Base-by-base conservation (phyloP, 495 filamentous ascomycete genomes). In the Trichoderma erinaceum region DNA sequence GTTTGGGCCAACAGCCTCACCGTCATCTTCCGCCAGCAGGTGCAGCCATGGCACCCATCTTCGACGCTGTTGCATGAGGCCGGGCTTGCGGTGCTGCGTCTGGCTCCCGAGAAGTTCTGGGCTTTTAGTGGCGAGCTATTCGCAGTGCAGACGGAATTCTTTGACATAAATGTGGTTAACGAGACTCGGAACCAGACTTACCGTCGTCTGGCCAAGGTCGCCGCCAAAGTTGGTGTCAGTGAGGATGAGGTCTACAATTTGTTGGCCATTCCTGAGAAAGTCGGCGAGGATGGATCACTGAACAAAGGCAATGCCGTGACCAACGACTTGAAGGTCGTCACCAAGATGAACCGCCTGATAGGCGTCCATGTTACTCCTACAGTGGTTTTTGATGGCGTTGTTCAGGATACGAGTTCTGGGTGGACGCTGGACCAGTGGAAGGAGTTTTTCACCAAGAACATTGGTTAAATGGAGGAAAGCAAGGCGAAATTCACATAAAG, bases 21-120 rank as follows among this genome's bases (percentile, higher is more conserved):
- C 69, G 80, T 94, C 66, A 85, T 97, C 66, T 89, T 97, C 80
- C 89, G 92, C 27, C 92, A 93, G 71, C 93, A 97, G 73, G 87
- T 97, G 71, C 93, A 98, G 76, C 94, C 94, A 16, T 98, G 94
- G 93, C 93, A 98, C 76, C 94, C 94, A 15, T 91, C 90, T 61
- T 92, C 89, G 25, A 97, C 92, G 0, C 86, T 97, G 18, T 83
- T 84, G 29, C 94, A 98, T 78, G 94, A 97, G 83, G 92, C 94
- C 48, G 93, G 81, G 10, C 82, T 90, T 12, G 93, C 92, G 11
- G 90, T 97, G 8, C 81, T 91, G 56, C 84, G 80, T 29, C 70
- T 91, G 1, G 76, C 87, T 3, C 88, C 91, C 0, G 78, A 83
- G 16, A 87, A 86, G 69, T 97, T 93, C 81, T 94, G 87, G 86